A percentile compares a stretch with the other conserved stretches of the same genome.
Evolutionary conservation across 78 protist genomes (phyloP).

Genomic region (Tieghemostelium lacteum): DNA sequence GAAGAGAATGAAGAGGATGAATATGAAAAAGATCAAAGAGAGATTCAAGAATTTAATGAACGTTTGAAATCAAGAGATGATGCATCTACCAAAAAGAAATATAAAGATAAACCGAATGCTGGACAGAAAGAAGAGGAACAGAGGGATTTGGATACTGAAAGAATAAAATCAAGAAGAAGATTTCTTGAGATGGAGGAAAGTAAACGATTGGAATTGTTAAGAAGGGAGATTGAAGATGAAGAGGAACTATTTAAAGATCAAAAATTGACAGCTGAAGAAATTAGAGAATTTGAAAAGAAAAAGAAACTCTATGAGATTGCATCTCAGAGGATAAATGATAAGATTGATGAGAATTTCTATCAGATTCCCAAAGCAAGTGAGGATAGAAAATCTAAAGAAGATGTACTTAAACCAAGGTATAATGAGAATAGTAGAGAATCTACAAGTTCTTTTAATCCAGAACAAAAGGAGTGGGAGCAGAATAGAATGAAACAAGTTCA

Average conservation of each 20-base stretch:
- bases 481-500: slow-evolving; percentile 62
- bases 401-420: slow-evolving; percentile 4
- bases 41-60: slow-evolving; percentile 61
- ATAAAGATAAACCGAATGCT: not conserved
- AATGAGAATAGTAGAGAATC: not conserved
- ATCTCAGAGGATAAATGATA: slow-evolving; percentile 43
- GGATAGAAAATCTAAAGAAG: slow-evolving; percentile 4
- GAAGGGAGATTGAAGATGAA: slow-evolving; percentile 76
- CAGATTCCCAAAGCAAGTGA: not conserved
- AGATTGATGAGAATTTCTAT: not conserved
- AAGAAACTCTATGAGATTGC: slow-evolving; percentile 83
- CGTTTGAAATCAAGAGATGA: slow-evolving; percentile 73
- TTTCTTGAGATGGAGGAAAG: slow-evolving; percentile 72
- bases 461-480: slow-evolving; percentile 85
- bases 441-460: slow-evolving; percentile 22
- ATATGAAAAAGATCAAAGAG: slow-evolving; percentile 79
- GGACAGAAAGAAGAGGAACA: slow-evolving; percentile 15
- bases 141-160: slow-evolving; percentile 16
- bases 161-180: slow-evolving; percentile 75
- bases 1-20: slow-evolving; percentile 55
- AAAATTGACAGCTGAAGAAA: slow-evolving; percentile 84
- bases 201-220: slow-evolving; percentile 46
- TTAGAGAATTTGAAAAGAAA: slow-evolving; percentile 65
- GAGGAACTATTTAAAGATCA: slow-evolving; percentile 79
- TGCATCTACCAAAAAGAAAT: slow-evolving; percentile 54